Evolutionary conservation across 768 basidiomycete genomes (phyloP), one percentile per base, ranked within the genome.

Genomic region (Mycena rosella): DNA sequence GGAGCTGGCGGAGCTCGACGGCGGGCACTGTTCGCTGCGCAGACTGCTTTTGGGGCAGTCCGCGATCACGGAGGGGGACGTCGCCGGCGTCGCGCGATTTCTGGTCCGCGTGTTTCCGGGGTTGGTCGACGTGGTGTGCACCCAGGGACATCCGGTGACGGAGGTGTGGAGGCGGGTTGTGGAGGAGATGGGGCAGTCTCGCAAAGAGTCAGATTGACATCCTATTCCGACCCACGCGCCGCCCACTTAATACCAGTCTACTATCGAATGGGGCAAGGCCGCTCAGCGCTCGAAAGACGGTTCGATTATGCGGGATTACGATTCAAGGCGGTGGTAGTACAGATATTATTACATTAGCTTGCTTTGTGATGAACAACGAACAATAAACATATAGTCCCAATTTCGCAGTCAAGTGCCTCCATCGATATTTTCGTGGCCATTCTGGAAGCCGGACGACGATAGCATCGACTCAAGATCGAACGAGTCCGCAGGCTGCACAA

Each of bases 401-500:
- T 5, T 15, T 15, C 38, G 20, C 47, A 5, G 5, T 26, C 47
- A 26, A 26, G n/a, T n/a, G 13, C 47, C 15, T 48, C 47, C 5
- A 45, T 18, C n/a, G 38, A 7, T 15, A 20, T n/a, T 26, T 24
- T 48, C 24, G 8, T 48, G 2, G 14, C 20, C 11, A 7, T 26
- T 14, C 15, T 22, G 47, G 14, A 53, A 30, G 2, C 51, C 51
- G 24, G 32, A 53, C 15, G 32, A 53, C 17, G 59, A 60, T 20
- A 67, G 24, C 26, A 68, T 13, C 24, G 29, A 65, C 54, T 68
- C 48, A 20, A 68, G 34, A 36, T 68, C 67, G 27, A 63, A 68
- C 44, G 60, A 47, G 48, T 63, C 45, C 32, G 60, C 60, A 17
- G 67, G 67, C 45, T 63, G 60, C 22, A 68, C 67, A 48, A 65